Base-by-base conservation (phyloP, 495 filamentous ascomycete genomes). In the Xylaria cubensis region DNA sequence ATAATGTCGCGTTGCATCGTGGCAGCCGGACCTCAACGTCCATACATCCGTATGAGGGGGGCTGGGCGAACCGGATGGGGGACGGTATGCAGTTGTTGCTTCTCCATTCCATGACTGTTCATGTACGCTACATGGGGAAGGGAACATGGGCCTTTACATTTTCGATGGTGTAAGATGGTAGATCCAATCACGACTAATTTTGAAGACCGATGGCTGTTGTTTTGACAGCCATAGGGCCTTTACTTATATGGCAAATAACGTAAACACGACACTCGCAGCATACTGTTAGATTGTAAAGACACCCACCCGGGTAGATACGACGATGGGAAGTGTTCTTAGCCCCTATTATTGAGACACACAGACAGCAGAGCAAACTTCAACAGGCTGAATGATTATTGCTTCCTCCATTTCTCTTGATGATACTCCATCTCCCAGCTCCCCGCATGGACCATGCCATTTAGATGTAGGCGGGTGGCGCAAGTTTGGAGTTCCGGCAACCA, bases 1-100 rank as follows among this genome's bases (percentile, higher is more conserved):
- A 24, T 21, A 26, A 24, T 55, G 67, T 36, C 36, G 65, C 53
- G 67, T 61, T 44, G 65, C 50, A 56, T 56, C 36, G 41, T 70
- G 42, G 19, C 26, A 70, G 39, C 32, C 68, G 68, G 69, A 64
- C 64, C 59, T 70, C 68, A 70, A 70, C 59, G 61, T 17, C 48
- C 34, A 55, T 64, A 42, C 59, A 55, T 71, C 69, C 69, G 59
- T 34, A 50, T 42, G 48, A 58, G 58, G 24, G 29, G 24, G 53
- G 51, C 51, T 36, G 67, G 58, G n/a, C 64, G 50, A 12, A 8
- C 29, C 34, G 65, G 65, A 67, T 34, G 50, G 65, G n/a, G 36
- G 36, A 64, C 50, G 44, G 36, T 56, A 67, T 56, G 65, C 50
- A 67, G 34, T 24, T 42, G 34, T 42, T 67, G 9, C n/a, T 44